A percentile compares a stretch with the other conserved stretches of the same genome.
Evolutionary conservation across 169 alveolate genomes (phyloP).

Genomic region (Plasmodium vivax): DNA sequence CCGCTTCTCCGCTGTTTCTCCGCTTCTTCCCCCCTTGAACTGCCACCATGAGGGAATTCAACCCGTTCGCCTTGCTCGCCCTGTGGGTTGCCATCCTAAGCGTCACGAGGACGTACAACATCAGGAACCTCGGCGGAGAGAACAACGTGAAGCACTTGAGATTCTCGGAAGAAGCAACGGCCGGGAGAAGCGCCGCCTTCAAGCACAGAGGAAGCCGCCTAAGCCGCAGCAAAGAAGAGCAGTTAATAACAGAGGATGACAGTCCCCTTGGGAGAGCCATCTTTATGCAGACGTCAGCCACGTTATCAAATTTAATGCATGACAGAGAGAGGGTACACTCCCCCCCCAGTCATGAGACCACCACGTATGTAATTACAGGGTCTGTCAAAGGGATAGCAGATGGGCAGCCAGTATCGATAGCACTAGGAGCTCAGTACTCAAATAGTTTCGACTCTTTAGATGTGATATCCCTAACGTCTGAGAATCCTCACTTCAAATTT

Average conservation of each 20-base stretch:
- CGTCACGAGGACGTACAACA: not conserved
- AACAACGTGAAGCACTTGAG: not conserved
- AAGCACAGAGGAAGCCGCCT: not conserved
- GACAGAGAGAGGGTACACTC: slow-evolving; percentile 7
- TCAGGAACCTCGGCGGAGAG: not conserved
- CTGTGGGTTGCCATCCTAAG: not conserved
- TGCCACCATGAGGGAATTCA: not conserved
- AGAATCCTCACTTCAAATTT: slow-evolving; percentile 71
- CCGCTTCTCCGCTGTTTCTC: not conserved
- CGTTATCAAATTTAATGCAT: slow-evolving; percentile 38
- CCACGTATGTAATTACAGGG: slow-evolving; percentile 71
- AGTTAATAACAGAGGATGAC: not conserved
- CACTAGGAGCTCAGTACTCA: slow-evolving; percentile 83
- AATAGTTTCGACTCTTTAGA: slow-evolving; percentile 79
- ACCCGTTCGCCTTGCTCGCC: not conserved
- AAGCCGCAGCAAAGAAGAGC: not conserved
- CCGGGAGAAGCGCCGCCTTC: not conserved
- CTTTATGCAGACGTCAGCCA: slow-evolving; percentile 52
- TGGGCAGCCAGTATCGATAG: slow-evolving; percentile 82
- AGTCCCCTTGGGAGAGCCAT: not conserved
- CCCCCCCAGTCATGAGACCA: not conserved
- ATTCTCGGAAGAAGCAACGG: not conserved
- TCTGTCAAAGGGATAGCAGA: slow-evolving; percentile 74
- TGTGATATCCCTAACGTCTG: slow-evolving; percentile 54
- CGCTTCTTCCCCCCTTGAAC: not conserved